These are phyloP conservation scores for Polyplosphaeria fusca DNA, from an alignment of 495 filamentous ascomycete genomes.

Conservation along the genomic window DNA sequence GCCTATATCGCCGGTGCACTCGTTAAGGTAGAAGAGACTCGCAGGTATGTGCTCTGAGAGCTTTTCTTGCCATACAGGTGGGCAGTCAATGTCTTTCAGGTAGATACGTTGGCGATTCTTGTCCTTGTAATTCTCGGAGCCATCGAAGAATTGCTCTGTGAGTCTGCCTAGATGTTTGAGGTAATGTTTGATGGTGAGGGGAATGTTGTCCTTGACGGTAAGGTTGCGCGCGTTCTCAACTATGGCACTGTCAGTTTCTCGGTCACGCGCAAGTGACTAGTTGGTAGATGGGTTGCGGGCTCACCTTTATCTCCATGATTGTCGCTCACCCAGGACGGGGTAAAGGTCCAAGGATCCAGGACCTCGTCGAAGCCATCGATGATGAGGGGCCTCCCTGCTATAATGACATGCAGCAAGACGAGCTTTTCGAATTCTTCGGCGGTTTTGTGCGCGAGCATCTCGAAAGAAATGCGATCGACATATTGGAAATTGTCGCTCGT, in stretches of 20 bases:
- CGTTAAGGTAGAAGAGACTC: conserved; percentile 80
- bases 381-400: conserved; percentile 80
- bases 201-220: conserved; percentile 61
- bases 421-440: conserved; percentile 75
- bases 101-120: conserved; percentile 78
- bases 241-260: too few species aligned
- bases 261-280: too few species aligned
- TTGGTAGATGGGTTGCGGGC: conserved; percentile 17
- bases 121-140: conserved; percentile 61
- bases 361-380: conserved; percentile 76
- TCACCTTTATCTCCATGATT: conserved; percentile 72
- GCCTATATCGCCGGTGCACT: conserved; percentile 59
- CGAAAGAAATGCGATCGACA: conserved; percentile 69
- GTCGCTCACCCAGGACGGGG: conserved; percentile 68
- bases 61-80: conserved; percentile 73
- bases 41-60: conserved; percentile 74
- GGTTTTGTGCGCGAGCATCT: conserved; percentile 68
- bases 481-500: conserved; percentile 78
- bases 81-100: conserved; percentile 93
- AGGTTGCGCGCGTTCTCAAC: conserved; percentile 74
- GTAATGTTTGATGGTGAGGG: conserved; percentile 84
- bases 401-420: conserved; percentile 71
- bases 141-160: conserved; percentile 65
- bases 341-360: conserved; percentile 71
- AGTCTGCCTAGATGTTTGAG: conserved; percentile 75